phyloP scores from a whole-genome alignment of 2,329 filamentous ascomycete genomes.

The Colletotrichum sp. region DNA sequence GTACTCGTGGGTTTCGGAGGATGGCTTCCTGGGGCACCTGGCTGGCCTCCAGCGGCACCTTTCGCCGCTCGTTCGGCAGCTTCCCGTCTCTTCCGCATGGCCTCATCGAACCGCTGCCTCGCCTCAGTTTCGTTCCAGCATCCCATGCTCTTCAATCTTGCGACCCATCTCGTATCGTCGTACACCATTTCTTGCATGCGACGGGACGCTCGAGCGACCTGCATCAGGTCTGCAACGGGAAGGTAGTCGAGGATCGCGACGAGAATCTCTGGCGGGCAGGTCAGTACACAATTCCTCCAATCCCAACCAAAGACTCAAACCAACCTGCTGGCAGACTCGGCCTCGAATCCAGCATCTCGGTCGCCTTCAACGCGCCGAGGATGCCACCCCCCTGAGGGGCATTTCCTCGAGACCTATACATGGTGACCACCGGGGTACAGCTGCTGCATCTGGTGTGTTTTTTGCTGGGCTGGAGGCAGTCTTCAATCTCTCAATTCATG shows the following conservation, averaged over 20 bases:
- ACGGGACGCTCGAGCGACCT: conserved; percentile 81
- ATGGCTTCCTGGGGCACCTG: conserved; percentile 21
- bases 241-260: conserved; percentile 88
- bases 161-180: conserved; percentile 95
- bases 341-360: conserved; percentile 80
- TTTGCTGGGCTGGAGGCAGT: not conserved
- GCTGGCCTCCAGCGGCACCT: conserved; percentile 16
- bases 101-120: conserved; percentile 77
- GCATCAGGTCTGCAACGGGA: conserved; percentile 81
- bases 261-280: conserved; percentile 71
- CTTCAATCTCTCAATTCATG: conserved; percentile 1
- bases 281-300: not conserved
- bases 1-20: conserved; percentile 40
- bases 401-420: conserved; percentile 49
- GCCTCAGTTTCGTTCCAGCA: conserved; percentile 93
- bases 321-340: conserved; percentile 82
- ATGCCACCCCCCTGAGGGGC: conserved; percentile 56
- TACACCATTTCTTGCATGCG: conserved; percentile 98
- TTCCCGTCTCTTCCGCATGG: conserved; percentile 65
- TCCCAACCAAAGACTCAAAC: conserved; percentile 21
- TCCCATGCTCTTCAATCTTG: conserved; percentile 82
- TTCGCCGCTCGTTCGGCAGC: conserved; percentile 40
- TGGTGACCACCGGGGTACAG: conserved; percentile 24
- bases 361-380: conserved; percentile 77
- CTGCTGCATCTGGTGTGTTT: conserved; percentile 3